Percentiles rank a stretch among this genome's conserved stretches.
phyloP scores from a whole-genome alignment of 2,329 filamentous ascomycete genomes.

The Hypoxylon sp. region DNA sequence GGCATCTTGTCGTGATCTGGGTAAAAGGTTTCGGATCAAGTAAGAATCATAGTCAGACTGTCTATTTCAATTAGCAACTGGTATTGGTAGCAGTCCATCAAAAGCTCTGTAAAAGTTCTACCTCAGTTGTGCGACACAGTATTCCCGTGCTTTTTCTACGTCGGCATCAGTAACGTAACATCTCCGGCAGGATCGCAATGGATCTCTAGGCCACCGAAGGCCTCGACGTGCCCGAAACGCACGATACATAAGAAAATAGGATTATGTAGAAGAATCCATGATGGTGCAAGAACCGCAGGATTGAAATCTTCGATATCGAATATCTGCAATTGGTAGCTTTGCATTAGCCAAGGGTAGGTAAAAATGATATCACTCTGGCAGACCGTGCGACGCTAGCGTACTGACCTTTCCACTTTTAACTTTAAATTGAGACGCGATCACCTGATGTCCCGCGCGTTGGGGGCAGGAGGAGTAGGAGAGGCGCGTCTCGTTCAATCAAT shows the following conservation, averaged over 20 bases:
- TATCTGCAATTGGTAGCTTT: conserved; percentile 15
- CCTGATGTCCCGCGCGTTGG: conserved; percentile 55
- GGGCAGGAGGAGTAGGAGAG: conserved; percentile 4
- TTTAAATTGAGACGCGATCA: conserved; percentile 55
- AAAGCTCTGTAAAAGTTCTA: conserved; percentile 49
- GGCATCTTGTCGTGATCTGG: conserved; percentile 79
- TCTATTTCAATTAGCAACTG: conserved; percentile 62
- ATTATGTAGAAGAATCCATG: conserved; percentile 32
- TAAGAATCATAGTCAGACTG: conserved; percentile 92
- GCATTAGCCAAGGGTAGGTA: conserved; percentile 11
- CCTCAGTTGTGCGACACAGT: conserved; percentile 69
- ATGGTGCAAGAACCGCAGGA: conserved; percentile 12
- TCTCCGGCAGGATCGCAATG: conserved; percentile 48
- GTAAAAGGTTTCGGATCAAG: conserved; percentile 88
- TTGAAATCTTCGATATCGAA: conserved; percentile 13
- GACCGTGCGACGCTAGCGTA: conserved; percentile 5
- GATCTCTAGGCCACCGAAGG: conserved; percentile 45
- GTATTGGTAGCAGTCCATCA: background rate
- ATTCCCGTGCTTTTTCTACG: conserved; percentile 66
- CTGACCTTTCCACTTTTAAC: conserved; percentile 9
- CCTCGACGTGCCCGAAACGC: conserved; percentile 44
- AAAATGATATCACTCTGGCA: conserved; percentile 44
- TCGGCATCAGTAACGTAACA: conserved; percentile 67
- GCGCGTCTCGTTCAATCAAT: conserved; percentile 49
- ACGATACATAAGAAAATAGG: conserved; percentile 48